These are phyloP conservation scores for Myxozyma sirexii DNA, from an alignment of 805 yeast species.

Conservation along the genomic window DNA sequence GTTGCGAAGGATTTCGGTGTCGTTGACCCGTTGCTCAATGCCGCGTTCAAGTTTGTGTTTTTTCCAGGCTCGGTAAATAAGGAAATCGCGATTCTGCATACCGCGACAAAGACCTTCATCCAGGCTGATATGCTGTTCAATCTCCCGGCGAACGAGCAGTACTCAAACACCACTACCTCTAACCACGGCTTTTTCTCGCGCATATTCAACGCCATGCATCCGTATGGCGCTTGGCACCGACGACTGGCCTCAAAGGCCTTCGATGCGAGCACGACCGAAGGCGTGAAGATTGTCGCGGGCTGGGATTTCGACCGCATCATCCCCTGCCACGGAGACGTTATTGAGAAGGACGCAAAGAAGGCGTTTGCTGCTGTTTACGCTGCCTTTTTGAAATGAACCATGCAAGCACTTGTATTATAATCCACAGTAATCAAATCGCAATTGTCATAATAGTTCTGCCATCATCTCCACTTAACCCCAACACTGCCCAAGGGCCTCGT, in stretches of 20 bases:
- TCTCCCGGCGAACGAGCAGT: slow-evolving; percentile 54
- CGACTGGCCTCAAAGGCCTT: slow-evolving; percentile 3
- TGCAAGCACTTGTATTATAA: background rate
- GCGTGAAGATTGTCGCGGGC: slow-evolving; percentile 35
- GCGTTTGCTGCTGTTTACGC: slow-evolving; percentile 11
- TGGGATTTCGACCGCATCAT: slow-evolving; percentile 58
- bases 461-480: no score
- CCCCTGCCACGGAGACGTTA: slow-evolving; percentile 62
- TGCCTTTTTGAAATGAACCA: background rate
- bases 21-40: slow-evolving; percentile 25
- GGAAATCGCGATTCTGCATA: slow-evolving; percentile 58
- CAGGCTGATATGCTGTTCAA: slow-evolving; percentile 67
- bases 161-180: slow-evolving; percentile 35
- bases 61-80: slow-evolving; percentile 60
- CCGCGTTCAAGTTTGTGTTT: slow-evolving; percentile 54
- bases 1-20: slow-evolving; percentile 21
- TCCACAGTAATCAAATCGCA: no score
- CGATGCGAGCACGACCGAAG: slow-evolving; percentile 6
- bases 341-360: slow-evolving; percentile 47
- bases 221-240: slow-evolving; percentile 19
- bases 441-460: no score
- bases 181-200: slow-evolving; percentile 8
- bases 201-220: slow-evolving; percentile 21
- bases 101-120: slow-evolving; percentile 51
- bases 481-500: no score